These are phyloP conservation scores for Malassezia sympodialis DNA, from an alignment of 1,284 basidiomycete genomes.

Conservation along the genomic window DNA sequence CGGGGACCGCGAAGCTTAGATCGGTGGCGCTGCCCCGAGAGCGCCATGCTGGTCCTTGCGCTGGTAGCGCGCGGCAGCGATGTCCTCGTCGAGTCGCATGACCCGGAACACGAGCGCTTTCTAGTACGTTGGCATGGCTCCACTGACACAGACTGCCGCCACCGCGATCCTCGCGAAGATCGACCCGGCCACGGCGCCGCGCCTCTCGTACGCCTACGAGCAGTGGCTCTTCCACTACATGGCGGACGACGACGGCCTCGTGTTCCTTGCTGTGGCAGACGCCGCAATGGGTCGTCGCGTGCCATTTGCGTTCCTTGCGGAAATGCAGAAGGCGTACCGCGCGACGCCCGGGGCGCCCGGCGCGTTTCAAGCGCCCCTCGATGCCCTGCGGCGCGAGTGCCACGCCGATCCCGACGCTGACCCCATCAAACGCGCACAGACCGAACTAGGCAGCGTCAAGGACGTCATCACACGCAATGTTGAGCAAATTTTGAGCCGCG, in stretches of 20 bases:
- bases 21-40: background rate
- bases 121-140: constrained; percentile 19
- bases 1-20: background rate
- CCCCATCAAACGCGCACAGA: constrained; percentile 77
- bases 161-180: constrained; percentile 89
- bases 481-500: constrained; percentile 73
- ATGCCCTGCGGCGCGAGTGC: constrained; percentile 57
- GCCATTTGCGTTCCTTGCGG: constrained; percentile 84
- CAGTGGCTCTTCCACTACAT: constrained; percentile 87
- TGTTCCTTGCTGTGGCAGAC: constrained; percentile 80
- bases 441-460: constrained; percentile 83
- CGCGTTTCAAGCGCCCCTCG: constrained; percentile 18
- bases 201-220: constrained; percentile 62
- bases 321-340: constrained; percentile 59
- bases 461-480: constrained; percentile 73
- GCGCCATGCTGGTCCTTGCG: constrained; percentile 38
- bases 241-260: constrained; percentile 51
- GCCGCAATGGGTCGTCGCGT: constrained; percentile 66
- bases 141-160: constrained; percentile 56
- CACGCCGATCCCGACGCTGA: constrained; percentile 82
- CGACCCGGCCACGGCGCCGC: constrained; percentile 73
- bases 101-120: constrained; percentile 34
- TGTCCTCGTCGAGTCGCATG: constrained; percentile 35
- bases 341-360: background rate
- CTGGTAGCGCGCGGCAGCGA: constrained; percentile 31